Conservation (phyloP, 1,139 yeast genomes). For the Entelexis paramagnoliae region DNA sequence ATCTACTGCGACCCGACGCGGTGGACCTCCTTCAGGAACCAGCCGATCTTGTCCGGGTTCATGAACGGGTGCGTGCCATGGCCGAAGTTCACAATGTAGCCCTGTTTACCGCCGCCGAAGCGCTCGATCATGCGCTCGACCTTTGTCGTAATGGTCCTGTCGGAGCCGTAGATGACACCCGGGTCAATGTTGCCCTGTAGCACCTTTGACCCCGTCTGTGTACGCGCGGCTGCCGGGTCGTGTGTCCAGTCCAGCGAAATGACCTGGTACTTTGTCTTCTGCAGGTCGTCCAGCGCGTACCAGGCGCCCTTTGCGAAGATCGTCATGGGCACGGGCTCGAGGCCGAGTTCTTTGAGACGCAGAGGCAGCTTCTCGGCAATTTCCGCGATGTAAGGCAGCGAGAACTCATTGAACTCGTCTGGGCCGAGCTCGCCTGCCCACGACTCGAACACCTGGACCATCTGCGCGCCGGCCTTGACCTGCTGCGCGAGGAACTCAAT, state of each 20-base stretch:
- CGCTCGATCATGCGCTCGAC: constrained; percentile 81
- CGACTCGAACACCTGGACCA: constrained; percentile 90
- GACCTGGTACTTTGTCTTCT: constrained; percentile 63
- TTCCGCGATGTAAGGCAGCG: constrained; percentile 75
- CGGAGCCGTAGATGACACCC: constrained; percentile 83
- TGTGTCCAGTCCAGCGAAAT: constrained; percentile 90
- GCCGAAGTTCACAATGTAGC: constrained; percentile 87
- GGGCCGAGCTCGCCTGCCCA: constrained; percentile 98
- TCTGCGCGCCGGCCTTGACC: constrained; percentile 96
- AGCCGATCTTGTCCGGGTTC: constrained; percentile 81
- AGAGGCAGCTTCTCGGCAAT: constrained; percentile 60
- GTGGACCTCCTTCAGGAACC: constrained; percentile 80
- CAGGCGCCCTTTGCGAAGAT: constrained; percentile 95
- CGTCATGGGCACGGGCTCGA: constrained; percentile 72
- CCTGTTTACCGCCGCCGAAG: constrained; percentile 58
- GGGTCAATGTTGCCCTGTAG: constrained; percentile 96
- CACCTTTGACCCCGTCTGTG: constrained; percentile 47
- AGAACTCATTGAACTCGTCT: constrained; percentile 72
- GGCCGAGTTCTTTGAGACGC: constrained; percentile 61
- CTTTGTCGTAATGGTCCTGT: constrained; percentile 65
- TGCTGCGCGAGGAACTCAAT: constrained; percentile 88
- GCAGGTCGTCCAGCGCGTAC: constrained; percentile 83
- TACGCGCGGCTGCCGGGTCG: constrained; percentile 77
- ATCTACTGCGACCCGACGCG: constrained; percentile 43
- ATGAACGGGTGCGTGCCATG: constrained; percentile 97